A percentile compares a stretch with the other conserved stretches of the same genome.
phyloP scores from a whole-genome alignment of 2,329 filamentous ascomycete genomes.

The Claviceps digitariae region DNA sequence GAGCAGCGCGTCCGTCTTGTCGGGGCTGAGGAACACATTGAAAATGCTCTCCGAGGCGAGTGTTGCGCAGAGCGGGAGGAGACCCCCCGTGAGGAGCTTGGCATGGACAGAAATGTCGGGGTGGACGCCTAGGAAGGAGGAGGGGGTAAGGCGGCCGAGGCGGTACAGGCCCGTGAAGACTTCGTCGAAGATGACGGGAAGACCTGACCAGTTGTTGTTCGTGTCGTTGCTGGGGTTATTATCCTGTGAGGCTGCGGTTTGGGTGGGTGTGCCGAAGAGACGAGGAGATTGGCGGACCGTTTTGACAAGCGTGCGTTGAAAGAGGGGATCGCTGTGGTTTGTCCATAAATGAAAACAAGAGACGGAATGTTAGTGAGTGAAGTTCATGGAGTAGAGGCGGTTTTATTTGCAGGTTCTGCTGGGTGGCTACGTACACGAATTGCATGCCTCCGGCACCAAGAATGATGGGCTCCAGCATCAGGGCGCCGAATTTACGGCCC shows the following conservation, averaged over 20 bases:
- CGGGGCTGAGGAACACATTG: constrained; percentile 51
- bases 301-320: constrained; percentile 58
- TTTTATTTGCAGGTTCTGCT: too few relatives aligned
- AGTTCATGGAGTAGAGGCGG: too few relatives aligned
- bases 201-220: constrained; percentile 49
- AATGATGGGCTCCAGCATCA: constrained; percentile 70
- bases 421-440: constrained; percentile 44
- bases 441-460: constrained; percentile 77
- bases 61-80: constrained; percentile 65
- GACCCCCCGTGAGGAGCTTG: constrained; percentile 69
- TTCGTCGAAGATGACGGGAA: constrained; percentile 73
- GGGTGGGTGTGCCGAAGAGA: constrained; percentile 31
- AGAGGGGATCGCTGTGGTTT: constrained; percentile 63
- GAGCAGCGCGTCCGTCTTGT: constrained; percentile 66
- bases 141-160: constrained; percentile 57
- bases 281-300: constrained; percentile 47
- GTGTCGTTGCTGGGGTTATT: constrained; percentile 24
- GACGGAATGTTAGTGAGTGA: background rate
- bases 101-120: constrained; percentile 72
- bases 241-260: constrained; percentile 1
- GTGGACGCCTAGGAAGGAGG: constrained; percentile 53
- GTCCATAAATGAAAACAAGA: background rate
- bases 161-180: constrained; percentile 81
- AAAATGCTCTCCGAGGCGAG: constrained; percentile 64
- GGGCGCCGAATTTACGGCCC: constrained; percentile 57